Base-by-base conservation (phyloP, 2,329 filamentous ascomycete genomes). In the Alternaria sp. region DNA sequence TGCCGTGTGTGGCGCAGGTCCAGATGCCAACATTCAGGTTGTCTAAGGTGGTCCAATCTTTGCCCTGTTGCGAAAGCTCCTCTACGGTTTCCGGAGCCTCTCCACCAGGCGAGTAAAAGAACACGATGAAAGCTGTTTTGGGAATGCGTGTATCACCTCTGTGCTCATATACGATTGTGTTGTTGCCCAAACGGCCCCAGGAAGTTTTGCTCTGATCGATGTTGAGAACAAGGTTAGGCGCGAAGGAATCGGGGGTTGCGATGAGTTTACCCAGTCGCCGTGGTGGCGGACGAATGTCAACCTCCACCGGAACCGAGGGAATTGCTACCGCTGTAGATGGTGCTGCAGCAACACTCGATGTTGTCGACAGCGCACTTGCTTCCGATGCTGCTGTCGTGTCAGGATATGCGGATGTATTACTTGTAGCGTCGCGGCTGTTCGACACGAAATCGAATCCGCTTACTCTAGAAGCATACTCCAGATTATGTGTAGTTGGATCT, bases 51-150 rank as follows among this genome's bases (percentile, higher is more conserved):
- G 81, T 83, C 81, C 83, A 88, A 57, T 85, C 83, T 72, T 86
- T 87, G 52, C 85, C 78, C 51, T 75, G 66, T 44, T 78, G 74
- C 1, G 74, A 75, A 8, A 77, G 52, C 9, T 78, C 85, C 36
- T 75, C 64, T 2, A 82, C 81, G 52, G 83, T 83, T 58, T 92
- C 89, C 59, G 89, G 89, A 11, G 86, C 87, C 0, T 88, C 85
- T 56, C 87, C 88, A 85, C 90, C 93, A 30, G 95, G 87, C 6
- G 69, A 74, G 54, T 74, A 76, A 63, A 71, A 78, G 34, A 92
- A 83, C 38, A 97, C 82, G 70, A 91, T 90, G 68, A 97, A 88
- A 0, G 92, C 93, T 64, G 89, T 89, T 73, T 94, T 94, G 1
- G 94, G 92, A 36, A 98, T 87, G 16, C 89, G 89, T 2, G 83